A percentile compares a stretch with the other conserved stretches of the same genome.
These are phyloP conservation scores for Cystofilobasidium ferigula DNA, from an alignment of 768 basidiomycete genomes.

Conservation along the genomic window DNA sequence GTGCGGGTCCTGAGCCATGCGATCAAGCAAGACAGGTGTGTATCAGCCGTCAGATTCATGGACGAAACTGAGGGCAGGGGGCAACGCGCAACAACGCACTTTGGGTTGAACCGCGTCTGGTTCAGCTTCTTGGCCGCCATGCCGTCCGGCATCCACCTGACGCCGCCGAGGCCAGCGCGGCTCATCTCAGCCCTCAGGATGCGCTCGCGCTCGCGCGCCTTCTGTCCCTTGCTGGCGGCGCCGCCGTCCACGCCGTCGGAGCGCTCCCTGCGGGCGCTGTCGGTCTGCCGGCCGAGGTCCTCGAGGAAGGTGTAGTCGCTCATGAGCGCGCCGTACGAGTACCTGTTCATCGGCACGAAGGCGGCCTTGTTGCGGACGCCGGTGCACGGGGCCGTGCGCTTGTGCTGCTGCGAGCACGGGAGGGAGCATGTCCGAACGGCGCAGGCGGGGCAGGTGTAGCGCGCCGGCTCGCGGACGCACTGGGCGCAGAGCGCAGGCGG, in stretches of 20 bases:
- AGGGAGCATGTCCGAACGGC: constrained; percentile 21
- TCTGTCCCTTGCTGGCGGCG: background rate
- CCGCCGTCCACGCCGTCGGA: no score
- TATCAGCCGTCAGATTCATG: background rate
- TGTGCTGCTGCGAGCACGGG: constrained; percentile 19
- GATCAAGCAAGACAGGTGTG: background rate
- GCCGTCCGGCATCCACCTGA: constrained; percentile 13
- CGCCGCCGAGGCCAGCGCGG: constrained; percentile 13
- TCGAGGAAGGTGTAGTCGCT: constrained; percentile 25
- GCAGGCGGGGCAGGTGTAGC: constrained; percentile 24
- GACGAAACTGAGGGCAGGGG: background rate
- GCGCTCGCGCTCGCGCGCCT: constrained; percentile 1
- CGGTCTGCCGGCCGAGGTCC: constrained; percentile 16
- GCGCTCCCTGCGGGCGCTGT: constrained; percentile 4
- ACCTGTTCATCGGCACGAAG: constrained; percentile 20
- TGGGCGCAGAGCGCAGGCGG: constrained; percentile 8
- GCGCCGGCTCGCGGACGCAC: constrained; percentile 4
- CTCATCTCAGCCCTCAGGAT: constrained; percentile 10
- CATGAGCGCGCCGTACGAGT: constrained; percentile 17
- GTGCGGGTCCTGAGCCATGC: constrained; percentile 20
- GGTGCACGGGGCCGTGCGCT: constrained; percentile 7
- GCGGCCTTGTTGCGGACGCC: constrained; percentile 19
- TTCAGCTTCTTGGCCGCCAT: constrained; percentile 19
- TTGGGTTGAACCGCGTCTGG: constrained; percentile 18
- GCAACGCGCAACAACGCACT: background rate